Conservation (phyloP, 106 monocot species). For the Alisma plantagoaquatica region DNA sequence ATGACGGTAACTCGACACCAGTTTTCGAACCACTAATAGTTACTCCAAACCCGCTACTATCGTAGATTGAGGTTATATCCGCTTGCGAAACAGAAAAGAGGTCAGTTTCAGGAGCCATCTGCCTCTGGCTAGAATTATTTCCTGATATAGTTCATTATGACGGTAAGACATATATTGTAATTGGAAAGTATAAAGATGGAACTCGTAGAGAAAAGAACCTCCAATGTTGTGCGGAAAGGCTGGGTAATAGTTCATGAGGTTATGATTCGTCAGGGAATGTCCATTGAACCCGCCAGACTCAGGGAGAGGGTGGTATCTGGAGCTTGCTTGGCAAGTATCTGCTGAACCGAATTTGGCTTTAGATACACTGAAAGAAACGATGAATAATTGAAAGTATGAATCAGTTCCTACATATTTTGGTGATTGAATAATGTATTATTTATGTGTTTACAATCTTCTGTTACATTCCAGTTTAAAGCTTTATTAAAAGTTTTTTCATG, state of each 20-base stretch:
- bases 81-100: slow-evolving; percentile 24
- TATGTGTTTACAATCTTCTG: slow-evolving; percentile 28
- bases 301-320: slow-evolving; percentile 93
- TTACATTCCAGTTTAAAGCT: slow-evolving; percentile 17
- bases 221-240: slow-evolving; percentile 1
- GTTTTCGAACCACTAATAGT: slow-evolving; percentile 24
- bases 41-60: slow-evolving; percentile 29
- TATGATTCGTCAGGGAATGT: slow-evolving; percentile 9
- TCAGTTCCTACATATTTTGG: slow-evolving; percentile 21
- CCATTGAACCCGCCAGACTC: slow-evolving; percentile 31
- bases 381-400: slow-evolving; percentile 87
- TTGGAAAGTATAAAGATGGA: not conserved
- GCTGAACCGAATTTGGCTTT: slow-evolving; percentile 99
- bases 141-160: slow-evolving; percentile 4
- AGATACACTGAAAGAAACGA: slow-evolving; percentile 93
- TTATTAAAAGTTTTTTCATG: slow-evolving; percentile 25
- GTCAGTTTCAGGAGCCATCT: slow-evolving; percentile 26
- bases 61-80: slow-evolving; percentile 27
- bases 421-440: no score
- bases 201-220: slow-evolving; percentile 2
- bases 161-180: not conserved
- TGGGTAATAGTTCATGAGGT: slow-evolving; percentile 1
- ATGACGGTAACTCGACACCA: slow-evolving; percentile 32
- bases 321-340: slow-evolving; percentile 86
- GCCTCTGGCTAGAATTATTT: slow-evolving; percentile 25